These are phyloP conservation scores for Rosa rugosa DNA, from an alignment of 306 rosid species.

Conservation along the genomic window DNA sequence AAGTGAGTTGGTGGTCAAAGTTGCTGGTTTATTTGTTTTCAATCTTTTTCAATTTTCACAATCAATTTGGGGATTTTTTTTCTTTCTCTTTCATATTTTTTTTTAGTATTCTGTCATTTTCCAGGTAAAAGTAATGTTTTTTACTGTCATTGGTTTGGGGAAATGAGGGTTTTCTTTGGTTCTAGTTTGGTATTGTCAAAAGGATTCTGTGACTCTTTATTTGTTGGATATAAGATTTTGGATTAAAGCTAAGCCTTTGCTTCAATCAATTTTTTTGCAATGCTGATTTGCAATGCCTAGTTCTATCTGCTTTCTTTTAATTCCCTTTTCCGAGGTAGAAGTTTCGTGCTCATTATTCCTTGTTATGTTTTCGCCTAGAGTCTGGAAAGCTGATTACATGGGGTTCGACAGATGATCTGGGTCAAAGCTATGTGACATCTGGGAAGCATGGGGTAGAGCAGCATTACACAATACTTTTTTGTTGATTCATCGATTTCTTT, in stretches of 20 bases:
- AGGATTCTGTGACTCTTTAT: neutral
- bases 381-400: slow-evolving; percentile 89
- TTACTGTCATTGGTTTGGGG: neutral
- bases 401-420: slow-evolving; percentile 97
- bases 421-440: slow-evolving; percentile 93
- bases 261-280: neutral
- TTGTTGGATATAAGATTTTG: slow-evolving; percentile 3
- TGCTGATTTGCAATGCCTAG: slow-evolving; percentile 1
- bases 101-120: neutral
- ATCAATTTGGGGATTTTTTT: neutral
- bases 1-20: neutral
- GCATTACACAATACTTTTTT: neutral
- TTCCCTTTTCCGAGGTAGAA: neutral
- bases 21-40: neutral
- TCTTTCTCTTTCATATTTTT: neutral
- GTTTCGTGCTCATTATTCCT: slow-evolving; percentile 7
- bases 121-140: neutral
- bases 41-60: neutral
- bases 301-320: slow-evolving; percentile 3
- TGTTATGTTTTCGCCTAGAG: slow-evolving; percentile 38
- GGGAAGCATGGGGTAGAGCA: slow-evolving; percentile 92
- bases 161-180: neutral
- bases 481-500: neutral
- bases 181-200: neutral
- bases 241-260: neutral